Evolutionary conservation across 2,329 filamentous ascomycete species (phyloP).

Genomic region (Diaporthe sp.): DNA sequence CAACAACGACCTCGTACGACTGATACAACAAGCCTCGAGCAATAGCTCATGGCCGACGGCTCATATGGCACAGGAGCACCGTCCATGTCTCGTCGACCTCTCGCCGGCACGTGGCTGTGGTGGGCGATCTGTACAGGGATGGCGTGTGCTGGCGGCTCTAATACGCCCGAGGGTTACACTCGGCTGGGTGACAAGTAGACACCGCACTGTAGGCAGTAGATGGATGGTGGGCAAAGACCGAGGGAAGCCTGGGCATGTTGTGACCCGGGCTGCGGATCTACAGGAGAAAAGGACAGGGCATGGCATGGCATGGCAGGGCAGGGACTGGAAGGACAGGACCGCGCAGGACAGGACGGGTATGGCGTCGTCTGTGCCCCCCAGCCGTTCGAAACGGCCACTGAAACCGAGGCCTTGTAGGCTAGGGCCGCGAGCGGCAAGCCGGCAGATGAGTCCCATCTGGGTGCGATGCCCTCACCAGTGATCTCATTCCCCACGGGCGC

Average conservation of each 20-base stretch:
- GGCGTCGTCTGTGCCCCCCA: conserved; percentile 33
- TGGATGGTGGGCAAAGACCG: conserved; percentile 13
- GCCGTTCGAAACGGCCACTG: conserved; percentile 39
- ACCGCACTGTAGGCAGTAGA: not conserved
- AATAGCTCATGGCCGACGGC: not conserved
- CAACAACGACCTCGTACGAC: conserved; percentile 7
- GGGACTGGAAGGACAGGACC: not conserved
- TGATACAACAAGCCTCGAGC: not conserved
- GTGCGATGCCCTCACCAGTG: conserved; percentile 2
- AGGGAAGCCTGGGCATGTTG: conserved; percentile 26
- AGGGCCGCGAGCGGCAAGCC: conserved; percentile 1
- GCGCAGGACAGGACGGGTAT: conserved; percentile 19
- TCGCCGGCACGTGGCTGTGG: conserved; percentile 37
- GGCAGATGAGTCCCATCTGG: conserved; percentile 24
- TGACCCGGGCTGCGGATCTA: conserved; percentile 31
- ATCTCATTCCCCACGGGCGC: not conserved
- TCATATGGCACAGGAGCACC: conserved; percentile 5
- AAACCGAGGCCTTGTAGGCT: conserved; percentile 36
- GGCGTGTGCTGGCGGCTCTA: conserved; percentile 28
- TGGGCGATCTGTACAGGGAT: conserved; percentile 37
- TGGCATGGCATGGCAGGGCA: not conserved
- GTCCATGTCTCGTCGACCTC: conserved; percentile 16
- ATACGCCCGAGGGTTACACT: conserved; percentile 31
- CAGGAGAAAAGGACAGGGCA: conserved; percentile 25
- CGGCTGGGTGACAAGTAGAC: conserved; percentile 17